Percentiles rank a stretch among this genome's conserved stretches.
These are phyloP conservation scores for Phanerochaete sordida DNA, from an alignment of 768 basidiomycete genomes.

Conservation along the genomic window DNA sequence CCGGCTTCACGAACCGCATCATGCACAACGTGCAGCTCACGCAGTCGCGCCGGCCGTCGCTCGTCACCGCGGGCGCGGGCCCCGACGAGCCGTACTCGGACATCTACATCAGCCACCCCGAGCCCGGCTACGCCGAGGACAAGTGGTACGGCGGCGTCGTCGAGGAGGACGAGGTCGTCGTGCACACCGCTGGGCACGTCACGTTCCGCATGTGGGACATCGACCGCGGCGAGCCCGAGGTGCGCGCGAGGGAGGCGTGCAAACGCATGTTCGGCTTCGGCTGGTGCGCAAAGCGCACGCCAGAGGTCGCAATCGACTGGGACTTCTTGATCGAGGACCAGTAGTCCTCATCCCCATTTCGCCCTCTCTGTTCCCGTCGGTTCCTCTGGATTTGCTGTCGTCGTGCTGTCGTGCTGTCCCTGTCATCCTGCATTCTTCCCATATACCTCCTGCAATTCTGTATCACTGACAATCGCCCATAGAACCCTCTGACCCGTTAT, in stretches of 20 bases:
- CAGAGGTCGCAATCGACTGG: constrained; percentile 62
- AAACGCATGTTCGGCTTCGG: constrained; percentile 56
- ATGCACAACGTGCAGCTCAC: constrained; percentile 28
- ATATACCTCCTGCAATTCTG: neutral
- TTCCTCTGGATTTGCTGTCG: constrained; percentile 1
- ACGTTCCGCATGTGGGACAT: constrained; percentile 82
- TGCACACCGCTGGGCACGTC: constrained; percentile 57
- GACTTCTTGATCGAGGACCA: constrained; percentile 76
- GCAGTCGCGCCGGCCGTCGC: constrained; percentile 24
- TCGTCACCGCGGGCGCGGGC: constrained; percentile 15
- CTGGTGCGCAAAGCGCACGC: constrained; percentile 47
- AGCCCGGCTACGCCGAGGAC: constrained; percentile 14
- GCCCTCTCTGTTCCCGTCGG: neutral
- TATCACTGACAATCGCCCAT: neutral
- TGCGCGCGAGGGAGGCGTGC: constrained; percentile 51
- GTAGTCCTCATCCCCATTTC: constrained; percentile 2
- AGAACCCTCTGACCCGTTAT: neutral
- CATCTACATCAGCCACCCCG: constrained; percentile 20
- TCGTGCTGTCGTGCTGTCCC: neutral
- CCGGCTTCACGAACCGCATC: constrained; percentile 72
- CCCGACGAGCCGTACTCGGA: constrained; percentile 18
- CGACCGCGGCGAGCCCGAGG: constrained; percentile 61
- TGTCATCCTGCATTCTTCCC: neutral
- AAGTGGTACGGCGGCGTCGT: constrained; percentile 14
- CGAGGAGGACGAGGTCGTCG: constrained; percentile 59